Base-by-base conservation (phyloP, 2,329 filamentous ascomycete species). In the Sphaerulina musiva region DNA sequence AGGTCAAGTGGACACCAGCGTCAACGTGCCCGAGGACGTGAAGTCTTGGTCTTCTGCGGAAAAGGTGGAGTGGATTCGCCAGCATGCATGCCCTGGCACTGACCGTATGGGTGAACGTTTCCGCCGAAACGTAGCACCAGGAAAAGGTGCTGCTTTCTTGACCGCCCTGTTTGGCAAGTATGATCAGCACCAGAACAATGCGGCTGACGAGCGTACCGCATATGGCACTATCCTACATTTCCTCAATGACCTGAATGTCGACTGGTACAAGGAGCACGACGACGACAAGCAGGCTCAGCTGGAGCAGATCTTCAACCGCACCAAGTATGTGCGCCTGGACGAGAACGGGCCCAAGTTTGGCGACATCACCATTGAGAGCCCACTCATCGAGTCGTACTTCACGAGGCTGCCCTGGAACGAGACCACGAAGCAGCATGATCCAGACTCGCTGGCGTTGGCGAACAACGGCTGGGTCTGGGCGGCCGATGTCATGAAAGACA, bases 391-490 rank as follows among this genome's bases (percentile, higher is more conserved):
- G 74, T 80, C 87, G 0, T 98, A 98, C 74, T 98, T 98, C 72
- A 97, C 93, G 0, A 83, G 92, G 29, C 77, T 98, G 40, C 88
- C 91, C 1, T 69, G 80, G 31, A 95, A 95, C 64, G 82, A 86
- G 9, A 82, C 79, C 9, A 95, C 93, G 0, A 79, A 83, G 57
- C 84, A 88, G 65, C 86, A 95, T 66, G 84, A 84, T 54, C 78
- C 84, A 1, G 85, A 85, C 54, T 85, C 90, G 42, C 78, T 95
- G 44, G 88, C 89, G 2, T 74, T 98, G 48, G 91, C 85, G 40
- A 97, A 97, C 73, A 98, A 98, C 67, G 93, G 93, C 42, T 98
- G 93, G 93, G 91, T 98, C 7, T 98, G 93, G 93, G 92, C 89
- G 55, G 92, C 92, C 5, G 95, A 97, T 72, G 92, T 93, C 1